Conservation (phyloP, 176 grass and related monocot species). For the Leersia perrieri region DNA sequence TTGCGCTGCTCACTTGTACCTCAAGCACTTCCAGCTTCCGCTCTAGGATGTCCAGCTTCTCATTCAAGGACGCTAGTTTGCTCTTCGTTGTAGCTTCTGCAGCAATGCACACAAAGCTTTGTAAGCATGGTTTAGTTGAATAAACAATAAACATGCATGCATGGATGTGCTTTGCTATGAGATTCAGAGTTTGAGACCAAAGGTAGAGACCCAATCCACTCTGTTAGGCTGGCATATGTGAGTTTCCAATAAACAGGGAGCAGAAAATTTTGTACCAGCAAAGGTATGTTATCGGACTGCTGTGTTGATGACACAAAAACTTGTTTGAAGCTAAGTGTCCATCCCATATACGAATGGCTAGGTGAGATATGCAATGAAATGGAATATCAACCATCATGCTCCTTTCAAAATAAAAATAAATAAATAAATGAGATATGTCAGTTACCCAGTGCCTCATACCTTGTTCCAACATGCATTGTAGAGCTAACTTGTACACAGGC, state of each 20-base stretch:
- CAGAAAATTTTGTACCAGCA: neutral
- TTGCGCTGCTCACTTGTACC: constrained; percentile 94
- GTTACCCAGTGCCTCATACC: neutral
- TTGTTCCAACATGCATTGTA: neutral
- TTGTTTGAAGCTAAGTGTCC: neutral
- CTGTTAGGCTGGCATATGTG: neutral
- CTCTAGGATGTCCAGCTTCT: constrained; percentile 90
- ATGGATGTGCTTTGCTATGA: neutral
- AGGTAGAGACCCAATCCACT: neutral
- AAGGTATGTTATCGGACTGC: neutral
- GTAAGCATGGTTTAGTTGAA: neutral
- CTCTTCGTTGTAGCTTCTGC: constrained; percentile 94
- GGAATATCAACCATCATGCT: no score
- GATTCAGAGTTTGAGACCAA: neutral
- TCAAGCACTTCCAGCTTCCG: constrained; percentile 86
- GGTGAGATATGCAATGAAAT: neutral
- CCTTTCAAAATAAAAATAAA: no score
- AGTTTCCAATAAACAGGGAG: neutral
- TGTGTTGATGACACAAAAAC: neutral
- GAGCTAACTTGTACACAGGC: neutral
- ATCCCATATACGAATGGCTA: neutral
- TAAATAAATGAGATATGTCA: neutral
- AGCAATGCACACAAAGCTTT: neutral
- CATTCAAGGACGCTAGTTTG: constrained; percentile 78
- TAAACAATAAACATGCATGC: neutral